phyloP scores from a whole-genome alignment of 306 rosid genomes.

The Ormosia emarginata region DNA sequence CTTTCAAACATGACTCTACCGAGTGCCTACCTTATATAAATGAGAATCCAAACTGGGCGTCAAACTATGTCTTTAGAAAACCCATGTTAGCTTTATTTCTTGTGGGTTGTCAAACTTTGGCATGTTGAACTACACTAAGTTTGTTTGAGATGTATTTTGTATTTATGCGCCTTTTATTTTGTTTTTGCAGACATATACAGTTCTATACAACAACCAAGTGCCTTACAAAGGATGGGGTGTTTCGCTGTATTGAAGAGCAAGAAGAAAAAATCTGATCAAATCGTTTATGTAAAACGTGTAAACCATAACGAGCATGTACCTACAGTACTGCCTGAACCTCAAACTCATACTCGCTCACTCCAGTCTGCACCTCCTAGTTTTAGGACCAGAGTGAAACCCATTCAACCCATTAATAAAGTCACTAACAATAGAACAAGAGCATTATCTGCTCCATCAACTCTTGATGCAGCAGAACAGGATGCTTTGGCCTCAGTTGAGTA shows the following conservation, averaged over 20 bases:
- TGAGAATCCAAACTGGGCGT: background rate
- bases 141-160: constrained; percentile 13
- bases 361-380: constrained; percentile 99
- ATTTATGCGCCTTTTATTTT: constrained; percentile 18
- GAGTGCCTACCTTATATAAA: background rate
- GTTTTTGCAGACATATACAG: constrained; percentile 40
- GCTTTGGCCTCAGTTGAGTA: constrained; percentile 57
- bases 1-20: background rate
- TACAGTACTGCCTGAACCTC: constrained; percentile 77
- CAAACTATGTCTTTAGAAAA: background rate
- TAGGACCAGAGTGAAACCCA: constrained; percentile 82
- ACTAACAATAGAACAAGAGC: constrained; percentile 59
- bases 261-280: constrained; percentile 75
- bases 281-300: constrained; percentile 33
- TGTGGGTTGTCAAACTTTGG: background rate
- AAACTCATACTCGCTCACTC: constrained; percentile 60
- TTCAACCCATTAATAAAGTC: constrained; percentile 52
- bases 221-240: constrained; percentile 70
- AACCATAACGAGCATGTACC: constrained; percentile 57
- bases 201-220: constrained; percentile 19
- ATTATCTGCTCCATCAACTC: constrained; percentile 88
- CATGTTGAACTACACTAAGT: background rate
- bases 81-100: background rate
- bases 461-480: constrained; percentile 92
- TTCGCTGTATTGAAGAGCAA: constrained; percentile 82